A percentile compares a stretch with the other conserved stretches of the same genome.
phyloP scores from a whole-genome alignment of 73 alveolate genomes.

The Urostyla sp. region DNA sequence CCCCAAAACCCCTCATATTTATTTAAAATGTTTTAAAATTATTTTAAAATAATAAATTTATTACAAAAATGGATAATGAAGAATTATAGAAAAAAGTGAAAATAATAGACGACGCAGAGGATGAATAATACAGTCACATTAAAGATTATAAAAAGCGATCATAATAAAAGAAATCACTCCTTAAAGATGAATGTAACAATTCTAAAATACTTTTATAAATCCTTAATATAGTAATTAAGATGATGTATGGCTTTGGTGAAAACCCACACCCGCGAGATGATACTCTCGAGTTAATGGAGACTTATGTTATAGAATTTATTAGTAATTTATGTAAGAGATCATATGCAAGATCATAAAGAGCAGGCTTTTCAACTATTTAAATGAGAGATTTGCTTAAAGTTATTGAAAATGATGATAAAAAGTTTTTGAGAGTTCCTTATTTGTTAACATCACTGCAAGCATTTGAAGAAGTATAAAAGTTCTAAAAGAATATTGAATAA shows the following conservation, averaged over 20 bases:
- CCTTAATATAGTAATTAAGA: constrained; percentile 47
- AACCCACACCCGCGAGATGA: constrained; percentile 62
- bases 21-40: too few relatives aligned
- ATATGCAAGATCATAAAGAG: constrained; percentile 71
- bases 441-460: constrained; percentile 12
- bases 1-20: too few relatives aligned
- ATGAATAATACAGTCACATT: too few relatives aligned
- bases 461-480: neutral
- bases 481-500: too few relatives aligned
- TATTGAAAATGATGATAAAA: constrained; percentile 73
- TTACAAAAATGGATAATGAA: too few relatives aligned
- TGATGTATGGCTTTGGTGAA: constrained; percentile 82
- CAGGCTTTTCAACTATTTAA: constrained; percentile 71
- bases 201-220: too few relatives aligned
- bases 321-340: constrained; percentile 67
- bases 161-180: too few relatives aligned
- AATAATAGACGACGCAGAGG: constrained; percentile 44
- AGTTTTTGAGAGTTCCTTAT: constrained; percentile 75
- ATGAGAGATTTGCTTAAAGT: constrained; percentile 76
- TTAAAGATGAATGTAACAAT: too few relatives aligned
- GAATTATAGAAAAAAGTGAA: too few relatives aligned
- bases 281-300: constrained; percentile 70
- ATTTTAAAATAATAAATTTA: too few relatives aligned
- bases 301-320: constrained; percentile 74
- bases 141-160: too few relatives aligned